These are phyloP conservation scores for Balamuthia mandrillaris DNA, from an alignment of 208 protist species.

Conservation along the genomic window DNA sequence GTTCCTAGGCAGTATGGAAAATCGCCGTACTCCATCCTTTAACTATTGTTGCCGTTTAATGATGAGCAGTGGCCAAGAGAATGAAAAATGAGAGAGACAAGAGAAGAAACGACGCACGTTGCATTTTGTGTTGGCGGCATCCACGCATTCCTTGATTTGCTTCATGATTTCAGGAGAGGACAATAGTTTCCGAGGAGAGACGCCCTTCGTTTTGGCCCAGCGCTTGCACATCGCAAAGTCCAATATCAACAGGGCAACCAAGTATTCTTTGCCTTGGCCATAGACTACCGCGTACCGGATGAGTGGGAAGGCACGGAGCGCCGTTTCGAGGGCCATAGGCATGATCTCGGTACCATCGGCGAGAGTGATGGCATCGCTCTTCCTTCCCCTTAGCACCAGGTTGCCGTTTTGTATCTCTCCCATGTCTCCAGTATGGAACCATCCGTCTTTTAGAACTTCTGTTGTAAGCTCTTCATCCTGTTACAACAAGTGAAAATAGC, in stretches of 20 bases:
- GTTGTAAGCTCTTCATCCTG: background rate
- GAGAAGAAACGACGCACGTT: background rate
- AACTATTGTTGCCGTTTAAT: background rate
- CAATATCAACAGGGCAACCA: background rate
- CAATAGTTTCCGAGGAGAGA: background rate
- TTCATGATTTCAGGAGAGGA: background rate
- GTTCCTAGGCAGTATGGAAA: background rate
- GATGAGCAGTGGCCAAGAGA: background rate
- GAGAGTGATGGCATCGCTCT: background rate
- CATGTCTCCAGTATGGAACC: slow-evolving; percentile 62
- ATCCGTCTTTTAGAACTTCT: slow-evolving; percentile 54
- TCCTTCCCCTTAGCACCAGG: slow-evolving; percentile 46
- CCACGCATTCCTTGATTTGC: background rate
- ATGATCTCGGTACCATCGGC: background rate
- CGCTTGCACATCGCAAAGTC: background rate
- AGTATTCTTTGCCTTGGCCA: background rate
- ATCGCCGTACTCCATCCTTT: background rate
- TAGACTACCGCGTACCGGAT: background rate
- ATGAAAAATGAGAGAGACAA: background rate
- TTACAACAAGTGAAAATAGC: background rate
- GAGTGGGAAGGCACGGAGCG: background rate
- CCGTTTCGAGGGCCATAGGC: background rate
- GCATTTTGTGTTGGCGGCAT: background rate
- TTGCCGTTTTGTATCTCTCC: slow-evolving; percentile 48
- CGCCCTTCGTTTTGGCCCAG: background rate